These are phyloP conservation scores for Paracamarosporium sp. DNA, from an alignment of 2,329 filamentous ascomycete species.

Conservation along the genomic window DNA sequence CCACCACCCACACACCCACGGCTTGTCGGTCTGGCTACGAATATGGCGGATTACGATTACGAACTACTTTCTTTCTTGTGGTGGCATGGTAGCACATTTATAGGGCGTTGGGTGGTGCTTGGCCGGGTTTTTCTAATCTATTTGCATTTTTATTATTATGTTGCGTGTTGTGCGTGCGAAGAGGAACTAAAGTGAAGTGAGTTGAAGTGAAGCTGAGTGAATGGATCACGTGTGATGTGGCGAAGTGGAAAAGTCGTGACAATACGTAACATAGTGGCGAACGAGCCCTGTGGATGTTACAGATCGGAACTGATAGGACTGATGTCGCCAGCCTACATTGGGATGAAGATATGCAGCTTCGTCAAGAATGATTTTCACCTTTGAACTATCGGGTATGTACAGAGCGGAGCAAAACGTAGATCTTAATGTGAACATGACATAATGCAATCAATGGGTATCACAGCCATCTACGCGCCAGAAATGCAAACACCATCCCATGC, in stretches of 20 bases:
- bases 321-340: no score
- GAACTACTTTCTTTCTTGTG: background rate
- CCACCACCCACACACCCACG: background rate
- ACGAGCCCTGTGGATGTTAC: no score
- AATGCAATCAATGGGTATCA: conserved; percentile 6
- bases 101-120: background rate
- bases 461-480: background rate
- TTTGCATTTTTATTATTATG: background rate
- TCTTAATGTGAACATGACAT: no score
- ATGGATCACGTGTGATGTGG: no score
- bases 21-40: background rate
- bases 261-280: no score
- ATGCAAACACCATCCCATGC: conserved; percentile 4
- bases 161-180: background rate
- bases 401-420: no score
- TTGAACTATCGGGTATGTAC: no score
- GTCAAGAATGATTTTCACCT: no score
- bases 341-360: no score
- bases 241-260: no score
- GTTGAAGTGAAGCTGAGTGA: no score
- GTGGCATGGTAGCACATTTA: conserved; percentile 5
- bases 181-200: background rate
- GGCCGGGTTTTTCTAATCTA: background rate
- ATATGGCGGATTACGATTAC: conserved; percentile 3
- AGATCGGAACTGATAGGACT: no score